Evolutionary conservation across 2,329 filamentous ascomycete species (phyloP).

Genomic region (Monilinia vaccinii-corymbosi): DNA sequence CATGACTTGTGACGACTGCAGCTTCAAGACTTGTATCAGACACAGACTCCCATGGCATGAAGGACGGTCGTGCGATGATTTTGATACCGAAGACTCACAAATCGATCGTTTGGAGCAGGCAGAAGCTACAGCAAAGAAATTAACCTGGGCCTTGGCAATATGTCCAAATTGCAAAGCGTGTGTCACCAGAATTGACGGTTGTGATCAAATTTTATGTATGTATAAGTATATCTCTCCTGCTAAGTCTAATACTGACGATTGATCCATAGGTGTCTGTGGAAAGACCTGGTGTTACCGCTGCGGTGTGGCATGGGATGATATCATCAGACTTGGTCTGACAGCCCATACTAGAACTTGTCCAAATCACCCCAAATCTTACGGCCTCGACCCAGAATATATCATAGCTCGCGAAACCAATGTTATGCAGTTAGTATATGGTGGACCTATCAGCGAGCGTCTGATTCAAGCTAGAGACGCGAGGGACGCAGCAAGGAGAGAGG

Average conservation of each 20-base stretch:
- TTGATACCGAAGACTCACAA: conserved; percentile 17
- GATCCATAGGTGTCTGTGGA: conserved; percentile 14
- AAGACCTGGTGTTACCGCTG: conserved; percentile 21
- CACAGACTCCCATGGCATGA: conserved; percentile 24
- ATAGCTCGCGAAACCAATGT: conserved; percentile 1
- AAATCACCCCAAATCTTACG: neutral
- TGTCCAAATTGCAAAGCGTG: conserved; percentile 20
- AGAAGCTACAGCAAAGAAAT: conserved; percentile 20
- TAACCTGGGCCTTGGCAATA: conserved; percentile 16
- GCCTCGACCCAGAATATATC: neutral
- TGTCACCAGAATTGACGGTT: conserved; percentile 16
- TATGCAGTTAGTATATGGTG: conserved; percentile 16
- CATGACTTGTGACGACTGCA: conserved; percentile 20
- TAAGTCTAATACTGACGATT: neutral
- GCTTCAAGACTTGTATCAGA: conserved; percentile 16
- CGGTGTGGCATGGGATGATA: conserved; percentile 18
- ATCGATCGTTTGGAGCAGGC: conserved; percentile 22
- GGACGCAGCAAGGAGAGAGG: conserved; percentile 8
- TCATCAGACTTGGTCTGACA: conserved; percentile 14
- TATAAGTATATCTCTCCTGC: neutral
- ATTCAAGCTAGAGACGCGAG: conserved; percentile 7
- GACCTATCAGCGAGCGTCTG: conserved; percentile 14
- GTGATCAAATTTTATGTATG: conserved; percentile 22
- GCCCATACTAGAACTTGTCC: conserved; percentile 14
- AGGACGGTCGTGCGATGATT: conserved; percentile 19